A percentile compares a stretch with the other conserved stretches of the same genome.
Evolutionary conservation across 176 grass and related monocot genomes (phyloP).

Genomic region (Oryza nivara): DNA sequence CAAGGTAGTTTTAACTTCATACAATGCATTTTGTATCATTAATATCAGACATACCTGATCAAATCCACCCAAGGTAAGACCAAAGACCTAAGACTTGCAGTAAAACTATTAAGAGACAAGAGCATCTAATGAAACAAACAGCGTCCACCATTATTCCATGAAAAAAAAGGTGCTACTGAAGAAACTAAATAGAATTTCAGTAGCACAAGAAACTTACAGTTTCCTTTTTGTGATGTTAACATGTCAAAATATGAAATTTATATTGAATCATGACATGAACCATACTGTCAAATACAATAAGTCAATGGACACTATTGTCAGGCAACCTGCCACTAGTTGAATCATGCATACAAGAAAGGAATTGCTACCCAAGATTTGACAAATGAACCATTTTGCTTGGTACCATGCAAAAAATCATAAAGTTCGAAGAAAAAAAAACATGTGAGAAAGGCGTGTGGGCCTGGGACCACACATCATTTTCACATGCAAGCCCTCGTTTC

Average conservation of each 20-base stretch:
- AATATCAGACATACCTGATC: constrained; percentile 26
- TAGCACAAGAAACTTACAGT: constrained; percentile 23
- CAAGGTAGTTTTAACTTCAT: constrained; percentile 19
- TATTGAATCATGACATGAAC: constrained; percentile 26
- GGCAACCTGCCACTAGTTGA: constrained; percentile 13
- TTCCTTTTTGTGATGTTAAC: constrained; percentile 28
- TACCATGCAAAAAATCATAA: not conserved
- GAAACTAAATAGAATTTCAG: constrained; percentile 7
- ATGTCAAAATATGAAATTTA: constrained; percentile 22
- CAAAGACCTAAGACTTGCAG: not conserved
- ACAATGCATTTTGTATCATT: not conserved
- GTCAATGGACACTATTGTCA: not conserved
- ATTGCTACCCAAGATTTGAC: not conserved
- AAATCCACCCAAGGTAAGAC: constrained; percentile 8
- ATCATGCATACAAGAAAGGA: constrained; percentile 4
- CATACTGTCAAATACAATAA: constrained; percentile 16
- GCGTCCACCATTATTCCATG: not conserved
- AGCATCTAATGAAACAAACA: constrained; percentile 25
- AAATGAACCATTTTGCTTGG: constrained; percentile 15
- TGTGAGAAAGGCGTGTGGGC: not conserved
- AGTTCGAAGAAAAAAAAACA: not conserved
- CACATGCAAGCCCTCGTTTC: not conserved
- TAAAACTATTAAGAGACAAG: constrained; percentile 2
- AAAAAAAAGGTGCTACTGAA: constrained; percentile 13
- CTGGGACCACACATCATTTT: not conserved